Base-by-base conservation (phyloP, 331 rosid genomes). In the Phaseolus coccineus region DNA sequence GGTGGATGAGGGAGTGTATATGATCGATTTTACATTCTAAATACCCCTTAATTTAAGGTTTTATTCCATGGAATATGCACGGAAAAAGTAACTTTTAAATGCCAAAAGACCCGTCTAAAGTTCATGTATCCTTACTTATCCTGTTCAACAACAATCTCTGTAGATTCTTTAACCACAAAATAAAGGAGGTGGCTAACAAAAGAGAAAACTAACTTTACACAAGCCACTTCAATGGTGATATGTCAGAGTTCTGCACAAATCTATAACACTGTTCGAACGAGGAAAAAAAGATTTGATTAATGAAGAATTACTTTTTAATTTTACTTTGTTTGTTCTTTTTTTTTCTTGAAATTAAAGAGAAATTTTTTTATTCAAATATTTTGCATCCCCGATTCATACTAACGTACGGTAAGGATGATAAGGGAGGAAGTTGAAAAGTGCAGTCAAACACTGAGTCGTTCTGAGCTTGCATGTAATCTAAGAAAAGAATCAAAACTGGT, bases 401-500 rank as follows among this genome's bases (percentile, higher is more conserved):
- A 19, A 19, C 22, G 22, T 19, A 19, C 22, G 22, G 22, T 19
- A 19, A 19, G 22, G 22, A 19, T 19, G 22, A 19, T 5, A 35
- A 35, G 39, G 6, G 4, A 35, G 39, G 39, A 35, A 35, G 39
- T 35, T 37, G 37, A 50, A 64, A 27, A 5, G 2, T 37, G 15
- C 24, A 13, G 28, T 56, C n/a, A 46, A 35, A 58, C 15, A 50
- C 59, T 76, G 85, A 81, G 72, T 58, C 8, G 48, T 81, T 81
- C 81, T 30, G 22, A 47, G n/a, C 56, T 52, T 79, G 70, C 71
- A 12, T 72, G 22, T 50, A 13, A 14, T 12, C 5, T 40, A 24
- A 64, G 71, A 58, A 74, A 30, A 67, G 65, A 67, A 74, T 81
- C 76, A 81, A 74, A 81, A 81, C 4, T 19, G 22, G 22, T 19